Percentiles rank a stretch among this genome's conserved stretches.
These are phyloP conservation scores for Trichosanthes cucumerina DNA, from an alignment of 306 rosid species.

Conservation along the genomic window DNA sequence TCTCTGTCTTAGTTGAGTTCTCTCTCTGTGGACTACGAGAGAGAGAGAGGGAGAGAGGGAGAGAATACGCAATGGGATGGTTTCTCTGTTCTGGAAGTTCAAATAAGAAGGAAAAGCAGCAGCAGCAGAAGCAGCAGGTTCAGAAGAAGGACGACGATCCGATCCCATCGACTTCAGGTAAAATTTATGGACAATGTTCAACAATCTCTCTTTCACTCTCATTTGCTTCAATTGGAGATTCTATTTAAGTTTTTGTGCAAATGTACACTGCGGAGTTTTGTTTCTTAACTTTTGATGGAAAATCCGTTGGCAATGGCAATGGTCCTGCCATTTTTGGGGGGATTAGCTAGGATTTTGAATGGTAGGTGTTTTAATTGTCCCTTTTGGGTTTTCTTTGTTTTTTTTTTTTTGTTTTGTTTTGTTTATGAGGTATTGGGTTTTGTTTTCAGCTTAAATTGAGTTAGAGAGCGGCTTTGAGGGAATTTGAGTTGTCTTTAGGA, in stretches of 20 bases:
- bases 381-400: neutral
- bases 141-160: conserved; percentile 21
- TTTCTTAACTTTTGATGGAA: conserved; percentile 8
- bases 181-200: conserved; percentile 8
- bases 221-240: neutral
- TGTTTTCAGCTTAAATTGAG: neutral
- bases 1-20: neutral
- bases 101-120: conserved; percentile 23
- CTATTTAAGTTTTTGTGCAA: neutral
- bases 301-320: neutral
- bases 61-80: conserved; percentile 32
- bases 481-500: conserved; percentile 4
- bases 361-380: neutral
- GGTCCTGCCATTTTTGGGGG: neutral
- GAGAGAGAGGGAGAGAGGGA: conserved; percentile 7
- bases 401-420: neutral
- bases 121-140: conserved; percentile 24
- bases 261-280: neutral
- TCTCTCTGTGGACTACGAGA: conserved; percentile 7
- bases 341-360: neutral
- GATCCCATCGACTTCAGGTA: conserved; percentile 46
- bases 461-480: neutral
- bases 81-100: conserved; percentile 34
- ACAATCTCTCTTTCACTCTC: conserved; percentile 7
- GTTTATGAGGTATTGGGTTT: neutral